phyloP scores from a whole-genome alignment of 352 stramenopile species.

The Pythium oligandrum region DNA sequence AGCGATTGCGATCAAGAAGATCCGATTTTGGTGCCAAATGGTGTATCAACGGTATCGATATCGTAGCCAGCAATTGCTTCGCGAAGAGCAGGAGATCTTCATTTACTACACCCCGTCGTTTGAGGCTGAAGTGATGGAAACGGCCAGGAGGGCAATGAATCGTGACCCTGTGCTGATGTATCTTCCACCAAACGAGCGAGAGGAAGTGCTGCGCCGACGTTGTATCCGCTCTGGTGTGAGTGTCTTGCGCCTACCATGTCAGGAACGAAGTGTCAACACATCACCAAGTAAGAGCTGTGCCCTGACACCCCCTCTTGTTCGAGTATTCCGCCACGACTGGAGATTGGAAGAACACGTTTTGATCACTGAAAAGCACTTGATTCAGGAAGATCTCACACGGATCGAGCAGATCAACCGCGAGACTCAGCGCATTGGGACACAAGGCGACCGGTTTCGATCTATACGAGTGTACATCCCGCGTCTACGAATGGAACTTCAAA shows the following conservation, averaged over 20 bases:
- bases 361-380: constrained; percentile 50
- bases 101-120: constrained; percentile 69
- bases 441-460: constrained; percentile 10
- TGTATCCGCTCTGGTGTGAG: constrained; percentile 51
- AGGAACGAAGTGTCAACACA: constrained; percentile 11
- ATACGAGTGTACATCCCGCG: constrained; percentile 48
- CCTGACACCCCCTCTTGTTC: constrained; percentile 32
- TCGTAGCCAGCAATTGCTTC: constrained; percentile 45
- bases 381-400: constrained; percentile 42
- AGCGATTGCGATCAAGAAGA: constrained; percentile 67
- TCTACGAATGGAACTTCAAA: constrained; percentile 30
- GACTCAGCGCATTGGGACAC: constrained; percentile 1
- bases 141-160: constrained; percentile 40
- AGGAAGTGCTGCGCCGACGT: constrained; percentile 39
- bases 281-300: constrained; percentile 3
- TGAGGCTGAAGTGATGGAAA: constrained; percentile 47
- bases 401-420: constrained; percentile 9
- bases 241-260: constrained; percentile 43
- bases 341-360: constrained; percentile 44
- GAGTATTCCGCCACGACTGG: constrained; percentile 45
- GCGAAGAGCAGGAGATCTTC: constrained; percentile 57
- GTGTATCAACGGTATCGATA: constrained; percentile 58
- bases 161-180: constrained; percentile 65
- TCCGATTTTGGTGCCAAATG: constrained; percentile 75
- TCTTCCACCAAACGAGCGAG: constrained; percentile 33